These are phyloP conservation scores for Remersonia thermophila DNA, from an alignment of 2,329 filamentous ascomycete genomes.

Conservation along the genomic window DNA sequence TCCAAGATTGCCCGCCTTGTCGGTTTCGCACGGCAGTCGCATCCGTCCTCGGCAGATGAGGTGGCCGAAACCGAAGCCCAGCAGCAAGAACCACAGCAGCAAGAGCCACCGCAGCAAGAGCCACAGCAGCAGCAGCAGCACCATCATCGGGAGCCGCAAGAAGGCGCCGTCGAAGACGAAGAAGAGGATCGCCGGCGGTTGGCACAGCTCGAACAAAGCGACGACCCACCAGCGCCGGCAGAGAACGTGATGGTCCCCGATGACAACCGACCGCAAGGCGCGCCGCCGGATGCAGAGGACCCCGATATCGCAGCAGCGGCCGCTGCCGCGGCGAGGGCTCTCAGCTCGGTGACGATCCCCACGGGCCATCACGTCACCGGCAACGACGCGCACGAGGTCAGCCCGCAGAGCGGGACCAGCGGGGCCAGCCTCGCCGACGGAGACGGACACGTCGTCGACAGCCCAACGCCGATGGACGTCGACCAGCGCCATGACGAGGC, in stretches of 20 bases:
- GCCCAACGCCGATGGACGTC: slow-evolving; percentile 42
- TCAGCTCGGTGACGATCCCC: slow-evolving; percentile 21
- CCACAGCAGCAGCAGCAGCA: slow-evolving; percentile 19
- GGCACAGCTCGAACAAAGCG: slow-evolving; percentile 4
- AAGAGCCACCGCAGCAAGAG: not conserved
- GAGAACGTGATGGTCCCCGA: slow-evolving; percentile 42
- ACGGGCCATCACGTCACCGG: slow-evolving; percentile 22
- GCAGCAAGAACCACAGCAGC: slow-evolving; percentile 13
- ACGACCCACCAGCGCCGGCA: slow-evolving; percentile 34
- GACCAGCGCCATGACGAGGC: slow-evolving; percentile 30
- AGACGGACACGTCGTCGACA: slow-evolving; percentile 32
- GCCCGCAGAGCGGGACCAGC: slow-evolving; percentile 30
- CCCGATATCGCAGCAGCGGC: slow-evolving; percentile 28
- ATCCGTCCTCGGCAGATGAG: slow-evolving; percentile 36
- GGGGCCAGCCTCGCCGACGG: slow-evolving; percentile 30
- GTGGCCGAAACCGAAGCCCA: no score
- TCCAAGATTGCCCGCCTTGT: slow-evolving; percentile 42
- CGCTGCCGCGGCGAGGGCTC: slow-evolving; percentile 28
- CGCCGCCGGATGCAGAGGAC: slow-evolving; percentile 21
- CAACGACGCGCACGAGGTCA: slow-evolving; percentile 30
- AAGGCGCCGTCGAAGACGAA: no score
- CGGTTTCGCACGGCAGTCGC: slow-evolving; percentile 28
- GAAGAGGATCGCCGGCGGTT: not conserved
- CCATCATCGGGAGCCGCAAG: no score
- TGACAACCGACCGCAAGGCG: slow-evolving; percentile 38